Percentiles rank a stretch among this genome's conserved stretches.
These are phyloP conservation scores for Solanum bulbocastanum DNA, from an alignment of 257 asterid species.

Conservation along the genomic window DNA sequence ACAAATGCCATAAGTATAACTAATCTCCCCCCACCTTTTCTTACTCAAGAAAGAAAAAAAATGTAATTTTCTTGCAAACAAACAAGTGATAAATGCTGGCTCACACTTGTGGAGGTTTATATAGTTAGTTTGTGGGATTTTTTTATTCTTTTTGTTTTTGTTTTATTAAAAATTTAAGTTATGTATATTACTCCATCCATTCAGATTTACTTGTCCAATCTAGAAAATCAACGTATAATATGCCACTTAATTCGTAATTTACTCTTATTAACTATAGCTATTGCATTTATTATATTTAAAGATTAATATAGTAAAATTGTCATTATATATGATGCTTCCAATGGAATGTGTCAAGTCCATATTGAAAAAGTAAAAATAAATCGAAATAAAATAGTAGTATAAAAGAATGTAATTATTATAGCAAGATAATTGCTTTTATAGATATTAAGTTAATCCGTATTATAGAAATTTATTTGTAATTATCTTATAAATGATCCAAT, in stretches of 20 bases:
- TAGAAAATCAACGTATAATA: not conserved
- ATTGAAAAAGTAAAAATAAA: not conserved
- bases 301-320: not conserved
- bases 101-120: not conserved
- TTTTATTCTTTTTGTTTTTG: not conserved
- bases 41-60: not conserved
- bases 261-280: not conserved
- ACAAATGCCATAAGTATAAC: not conserved
- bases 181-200: not conserved
- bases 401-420: not conserved
- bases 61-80: not conserved
- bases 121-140: not conserved
- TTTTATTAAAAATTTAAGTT: not conserved
- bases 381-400: not conserved
- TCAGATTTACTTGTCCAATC: not conserved
- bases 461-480: not conserved
- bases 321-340: not conserved
- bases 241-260: not conserved
- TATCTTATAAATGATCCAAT: not conserved
- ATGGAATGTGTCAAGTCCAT: not conserved
- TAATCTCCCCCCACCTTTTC: not conserved
- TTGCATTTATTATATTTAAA: not conserved
- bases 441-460: not conserved
- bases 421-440: not conserved
- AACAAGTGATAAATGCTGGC: not conserved